Base-by-base conservation (phyloP, 2,329 filamentous ascomycete genomes). In the Cercospora nicotianae region DNA sequence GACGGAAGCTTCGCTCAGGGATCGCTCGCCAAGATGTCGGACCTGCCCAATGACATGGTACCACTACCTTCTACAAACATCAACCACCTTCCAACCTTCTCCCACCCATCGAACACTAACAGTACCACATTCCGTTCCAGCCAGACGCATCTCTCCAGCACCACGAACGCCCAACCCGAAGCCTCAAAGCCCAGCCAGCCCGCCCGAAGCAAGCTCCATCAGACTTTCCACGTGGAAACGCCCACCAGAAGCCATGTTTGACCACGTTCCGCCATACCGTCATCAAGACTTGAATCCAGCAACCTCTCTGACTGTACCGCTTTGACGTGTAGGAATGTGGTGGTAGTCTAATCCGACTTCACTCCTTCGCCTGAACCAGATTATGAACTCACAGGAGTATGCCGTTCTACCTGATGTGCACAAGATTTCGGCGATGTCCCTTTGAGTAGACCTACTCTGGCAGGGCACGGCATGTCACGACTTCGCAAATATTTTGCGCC, bases 241-340 rank as follows among this genome's bases (percentile, higher is more conserved):
- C 16, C 31, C 26, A 30, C 18, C 31, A 42, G 9, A 64, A 64
- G 62, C 62, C 62, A 64, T 64, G 62, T 64, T 64, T 64, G 48
- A 64, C 48, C 28, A 63, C 16, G 20, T 58, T 58, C 61, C 28
- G 61, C 45, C 26, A 57, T 26, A 30, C 23, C 31, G 30, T 51
- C 31, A 20, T 36, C 30, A 39, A 23, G 45, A 36, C 48, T 39
- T 9, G 18, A 30, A 31, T 42, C 30, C 26, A 31, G 9, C 23
- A 33, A 4, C 8, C 48, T 31, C 36, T 48, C 20, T 18, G 12
- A 39, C 13, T 6, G 16, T 18, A 42, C 42, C 60, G 60, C 45
- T 53, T 16, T 53, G 42, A 48, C 59, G 20, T 20, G 36, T 12
- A 26, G 7, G 6, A 28, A 36, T 26, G 26, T 18, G 59, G 23